Evolutionary conservation across 2,329 filamentous ascomycete species (phyloP), one percentile per base, ranked within the genome.

Genomic region (Didymella pomorum): DNA sequence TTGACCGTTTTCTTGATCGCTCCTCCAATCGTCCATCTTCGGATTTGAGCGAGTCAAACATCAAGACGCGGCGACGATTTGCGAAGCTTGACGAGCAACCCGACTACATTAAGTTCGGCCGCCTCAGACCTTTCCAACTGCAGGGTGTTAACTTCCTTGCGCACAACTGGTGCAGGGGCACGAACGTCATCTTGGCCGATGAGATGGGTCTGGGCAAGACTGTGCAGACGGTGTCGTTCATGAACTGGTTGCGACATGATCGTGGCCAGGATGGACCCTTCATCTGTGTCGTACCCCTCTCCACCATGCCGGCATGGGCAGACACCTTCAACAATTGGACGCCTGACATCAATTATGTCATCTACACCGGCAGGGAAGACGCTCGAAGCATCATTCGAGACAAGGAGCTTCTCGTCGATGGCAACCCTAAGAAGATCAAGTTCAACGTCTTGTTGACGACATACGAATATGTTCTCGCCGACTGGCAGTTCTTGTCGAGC

Each of bases 151-250:
- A 98, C 80, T 99, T 97, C 78, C 82, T 99, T 62, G 92, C 92
- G 44, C 92, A 96, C 78, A 97, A 98, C 78, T 99, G 96, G 96
- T 92, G 91, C 52, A 89, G 90, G 71, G 89, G 88, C 54, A 95
- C 95, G 76, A 99, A 98, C 69, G 95, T 98, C 72, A 97, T 99
- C 69, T 85, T 99, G 52, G 95, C 95, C 47, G 95, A 99, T 74
- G 95, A 99, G 79, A 99, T 99, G 95, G 95, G 95, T 69, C 84
- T 99, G 14, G 95, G 95, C 26, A 99, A 99, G 80, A 99, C 95
- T 0, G 95, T 99, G 0, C 95, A 99, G 79, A 97, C 94, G 0
- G 93, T 99, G 26, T 89, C 94, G 0, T 98, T 98, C 76, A 89
- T 99, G 77, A 97, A 94, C 75, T 99, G 95, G 94, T 84, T 99